phyloP scores from a whole-genome alignment of 805 yeast species.

The Ogataea populi-albae region DNA sequence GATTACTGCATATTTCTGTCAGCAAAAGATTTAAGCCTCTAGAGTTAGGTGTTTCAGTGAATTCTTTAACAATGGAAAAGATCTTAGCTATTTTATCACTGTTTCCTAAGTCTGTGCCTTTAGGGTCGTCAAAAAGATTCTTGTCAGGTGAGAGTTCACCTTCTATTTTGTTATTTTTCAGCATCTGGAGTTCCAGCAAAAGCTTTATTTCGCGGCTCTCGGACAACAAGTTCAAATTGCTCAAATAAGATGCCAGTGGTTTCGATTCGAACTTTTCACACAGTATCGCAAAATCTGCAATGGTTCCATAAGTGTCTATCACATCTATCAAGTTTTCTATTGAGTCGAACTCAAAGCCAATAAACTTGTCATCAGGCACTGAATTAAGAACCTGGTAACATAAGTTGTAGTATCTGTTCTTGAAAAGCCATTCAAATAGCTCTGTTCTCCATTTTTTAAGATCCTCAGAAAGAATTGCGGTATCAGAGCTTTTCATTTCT shows the following conservation, averaged over 20 bases:
- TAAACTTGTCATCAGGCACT: slow-evolving; percentile 9
- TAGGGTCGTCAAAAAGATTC: no score
- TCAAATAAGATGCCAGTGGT: slow-evolving; percentile 4
- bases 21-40: slow-evolving; percentile 2
- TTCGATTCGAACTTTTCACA: slow-evolving; percentile 13
- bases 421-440: slow-evolving; percentile 23
- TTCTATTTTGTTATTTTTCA: background rate
- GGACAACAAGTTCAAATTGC: slow-evolving; percentile 2
- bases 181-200: slow-evolving; percentile 1
- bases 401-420: slow-evolving; percentile 15
- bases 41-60: background rate
- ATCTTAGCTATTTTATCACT: background rate
- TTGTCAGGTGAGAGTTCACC: no score
- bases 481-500: background rate
- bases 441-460: slow-evolving; percentile 14
- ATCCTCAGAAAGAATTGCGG: background rate
- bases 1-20: slow-evolving; percentile 7
- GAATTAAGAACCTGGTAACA: slow-evolving; percentile 11
- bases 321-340: slow-evolving; percentile 14
- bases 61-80: background rate
- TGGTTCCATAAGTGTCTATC: slow-evolving; percentile 24
- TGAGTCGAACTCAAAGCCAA: slow-evolving; percentile 12
- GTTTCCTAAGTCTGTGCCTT: no score
- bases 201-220: slow-evolving; percentile 2
- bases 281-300: slow-evolving; percentile 16